Evolutionary conservation across 2,329 filamentous ascomycete species (phyloP), one percentile per base, ranked within the genome.

Genomic region (Cladosporium halotolerans): DNA sequence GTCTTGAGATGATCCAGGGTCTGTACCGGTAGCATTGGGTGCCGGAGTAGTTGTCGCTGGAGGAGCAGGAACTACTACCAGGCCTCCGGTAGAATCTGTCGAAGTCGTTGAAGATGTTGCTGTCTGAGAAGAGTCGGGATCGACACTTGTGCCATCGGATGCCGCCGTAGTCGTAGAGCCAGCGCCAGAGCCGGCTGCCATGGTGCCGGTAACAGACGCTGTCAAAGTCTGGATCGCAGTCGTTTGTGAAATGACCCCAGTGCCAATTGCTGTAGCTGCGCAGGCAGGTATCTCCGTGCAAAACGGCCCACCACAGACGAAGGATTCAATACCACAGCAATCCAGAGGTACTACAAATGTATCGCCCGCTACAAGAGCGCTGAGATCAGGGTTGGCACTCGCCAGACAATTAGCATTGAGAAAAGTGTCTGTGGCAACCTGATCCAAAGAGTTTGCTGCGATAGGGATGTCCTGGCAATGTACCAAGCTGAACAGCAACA

Each of bases 391-490:
- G 4, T 48, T 41, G 10, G 38, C 36, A 9, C 32, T 16, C 10
- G 45, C 11, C 19, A 48, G 34, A 28, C 45, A 48, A 31, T 36
- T 48, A 2, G 36, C 45, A 19, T 48, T 41, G n/a, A 48, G 38
- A 13, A 48, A 48, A 19, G 38, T 38, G 36, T 48, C 45, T 31
- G 45, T 8, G 16, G 45, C 45, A 31, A 48, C 45, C 8, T 48
- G 45, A 13, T 33, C n/a, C n/a, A 48, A 34, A 4, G 36, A 48
- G 14, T 16, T 39, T 28, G 33, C 45, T 18, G 36, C 23, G 9
- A 48, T 48, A 16, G 45, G 2, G 10, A 48, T 48, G 9, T 48
- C 45, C 14, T 48, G 45, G 13, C 33, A 36, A 23, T 16, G 16
- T 13, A 31, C 45, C 3, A 39, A 48, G 45, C 45, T 18, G 36